These are phyloP conservation scores for Zelopaecilomyces penicillatus DNA, from an alignment of 2,329 filamentous ascomycete species.

Conservation along the genomic window DNA sequence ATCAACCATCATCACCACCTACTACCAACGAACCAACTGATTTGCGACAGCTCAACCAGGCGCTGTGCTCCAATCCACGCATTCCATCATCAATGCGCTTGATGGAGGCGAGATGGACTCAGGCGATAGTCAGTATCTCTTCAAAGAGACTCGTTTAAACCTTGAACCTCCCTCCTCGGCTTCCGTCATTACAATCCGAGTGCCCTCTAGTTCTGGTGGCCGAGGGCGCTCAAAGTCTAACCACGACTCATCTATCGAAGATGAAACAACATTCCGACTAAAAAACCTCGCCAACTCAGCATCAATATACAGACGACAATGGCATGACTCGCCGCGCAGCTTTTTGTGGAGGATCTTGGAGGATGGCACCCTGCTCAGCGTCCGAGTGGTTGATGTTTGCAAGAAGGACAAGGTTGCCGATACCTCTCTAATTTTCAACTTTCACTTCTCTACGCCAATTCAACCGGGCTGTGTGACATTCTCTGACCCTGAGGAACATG, in stretches of 20 bases:
- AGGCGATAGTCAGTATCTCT: slow-evolving; percentile 56
- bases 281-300: slow-evolving; percentile 69
- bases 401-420: slow-evolving; percentile 58
- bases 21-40: slow-evolving; percentile 7
- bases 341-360: slow-evolving; percentile 90
- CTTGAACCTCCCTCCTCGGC: slow-evolving; percentile 63
- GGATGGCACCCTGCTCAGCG: slow-evolving; percentile 68
- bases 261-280: slow-evolving; percentile 65
- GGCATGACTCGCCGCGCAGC: slow-evolving; percentile 67
- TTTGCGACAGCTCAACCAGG: slow-evolving; percentile 18
- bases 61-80: neutral
- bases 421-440: slow-evolving; percentile 65
- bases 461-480: slow-evolving; percentile 72
- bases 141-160: slow-evolving; percentile 81
- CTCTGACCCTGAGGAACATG: slow-evolving; percentile 68
- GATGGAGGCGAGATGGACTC: slow-evolving; percentile 64
- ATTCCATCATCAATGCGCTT: slow-evolving; percentile 15
- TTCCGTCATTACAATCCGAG: slow-evolving; percentile 62
- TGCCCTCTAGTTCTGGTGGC: slow-evolving; percentile 46
- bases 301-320: slow-evolving; percentile 75
- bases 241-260: slow-evolving; percentile 40
- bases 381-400: slow-evolving; percentile 74
- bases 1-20: slow-evolving; percentile 8
- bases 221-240: slow-evolving; percentile 32
- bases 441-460: slow-evolving; percentile 68